These are phyloP conservation scores for Curvularia sp. DNA, from an alignment of 2,329 filamentous ascomycete genomes.

Conservation along the genomic window DNA sequence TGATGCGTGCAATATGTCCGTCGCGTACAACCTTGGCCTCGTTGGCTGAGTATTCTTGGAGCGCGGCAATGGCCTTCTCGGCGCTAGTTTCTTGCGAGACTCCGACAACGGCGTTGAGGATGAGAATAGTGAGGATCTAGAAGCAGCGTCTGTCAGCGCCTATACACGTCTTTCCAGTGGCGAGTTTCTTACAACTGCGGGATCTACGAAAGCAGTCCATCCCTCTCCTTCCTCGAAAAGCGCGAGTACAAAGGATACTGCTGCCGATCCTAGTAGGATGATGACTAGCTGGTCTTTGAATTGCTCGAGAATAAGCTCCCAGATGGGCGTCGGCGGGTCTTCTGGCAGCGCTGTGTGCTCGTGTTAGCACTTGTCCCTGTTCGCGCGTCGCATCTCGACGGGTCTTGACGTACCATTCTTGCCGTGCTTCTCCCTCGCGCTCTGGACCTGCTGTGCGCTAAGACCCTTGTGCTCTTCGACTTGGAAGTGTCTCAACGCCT, in stretches of 20 bases:
- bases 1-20: slow-evolving; percentile 80
- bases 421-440: slow-evolving; percentile 59
- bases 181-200: slow-evolving; percentile 74
- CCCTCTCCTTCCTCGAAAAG: slow-evolving; percentile 92
- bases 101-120: slow-evolving; percentile 95
- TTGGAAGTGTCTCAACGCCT: slow-evolving; percentile 61
- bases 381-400: not conserved
- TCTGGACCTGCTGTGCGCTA: slow-evolving; percentile 57
- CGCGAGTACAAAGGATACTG: slow-evolving; percentile 90
- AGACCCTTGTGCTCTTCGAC: slow-evolving; percentile 61
- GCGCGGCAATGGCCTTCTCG: slow-evolving; percentile 95
- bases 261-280: slow-evolving; percentile 90
- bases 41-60: slow-evolving; percentile 99
- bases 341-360: slow-evolving; percentile 70
- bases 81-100: slow-evolving; percentile 98
- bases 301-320: slow-evolving; percentile 96
- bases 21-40: slow-evolving; percentile 92
- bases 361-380: slow-evolving; percentile 14
- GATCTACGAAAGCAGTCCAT: slow-evolving; percentile 97
- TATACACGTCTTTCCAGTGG: not conserved
- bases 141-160: slow-evolving; percentile 21
- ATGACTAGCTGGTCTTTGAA: slow-evolving; percentile 99
- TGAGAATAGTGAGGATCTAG: slow-evolving; percentile 93
- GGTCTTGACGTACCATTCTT: slow-evolving; percentile 58
- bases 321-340: slow-evolving; percentile 93